Evolutionary conservation across 371 early-diverging fungal genomes (phyloP).

Genomic region (Entomophthora muscae): DNA sequence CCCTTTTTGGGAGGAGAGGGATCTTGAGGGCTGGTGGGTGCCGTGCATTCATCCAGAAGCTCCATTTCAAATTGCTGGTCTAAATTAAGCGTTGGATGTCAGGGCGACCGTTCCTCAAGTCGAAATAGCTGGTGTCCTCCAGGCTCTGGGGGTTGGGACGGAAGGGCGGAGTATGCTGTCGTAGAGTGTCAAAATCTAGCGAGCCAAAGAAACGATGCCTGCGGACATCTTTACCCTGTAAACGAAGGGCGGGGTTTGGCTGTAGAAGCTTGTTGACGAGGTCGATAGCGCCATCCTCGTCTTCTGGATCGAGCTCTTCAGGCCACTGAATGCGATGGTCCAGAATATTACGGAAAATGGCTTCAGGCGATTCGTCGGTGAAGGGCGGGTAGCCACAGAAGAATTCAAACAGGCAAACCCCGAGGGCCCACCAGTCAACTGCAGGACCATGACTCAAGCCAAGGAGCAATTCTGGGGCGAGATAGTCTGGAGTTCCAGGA

Average conservation of each 20-base stretch:
- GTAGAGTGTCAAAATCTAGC: slow-evolving; percentile 51
- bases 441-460: slow-evolving; percentile 70
- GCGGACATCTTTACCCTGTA: slow-evolving; percentile 42
- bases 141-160: slow-evolving; percentile 49
- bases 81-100: slow-evolving; percentile 24
- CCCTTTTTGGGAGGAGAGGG: neutral
- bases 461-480: slow-evolving; percentile 89
- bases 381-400: slow-evolving; percentile 78
- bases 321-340: slow-evolving; percentile 48
- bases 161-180: slow-evolving; percentile 47
- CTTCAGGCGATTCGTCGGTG: slow-evolving; percentile 58
- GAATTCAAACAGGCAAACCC: slow-evolving; percentile 80
- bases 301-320: slow-evolving; percentile 34
- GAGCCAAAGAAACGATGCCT: slow-evolving; percentile 54
- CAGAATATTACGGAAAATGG: slow-evolving; percentile 70
- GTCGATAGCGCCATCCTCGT: slow-evolving; percentile 29
- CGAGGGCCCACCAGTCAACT: slow-evolving; percentile 91
- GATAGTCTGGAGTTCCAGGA: slow-evolving; percentile 90
- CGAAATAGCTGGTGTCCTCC: slow-evolving; percentile 69
- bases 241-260: slow-evolving; percentile 42
- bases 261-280: slow-evolving; percentile 49
- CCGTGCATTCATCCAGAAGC: neutral
- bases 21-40: neutral
- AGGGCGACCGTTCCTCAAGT: slow-evolving; percentile 31
- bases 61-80: slow-evolving; percentile 9